phyloP scores from a whole-genome alignment of 768 basidiomycete genomes.

The Boletus rubroflammeus region DNA sequence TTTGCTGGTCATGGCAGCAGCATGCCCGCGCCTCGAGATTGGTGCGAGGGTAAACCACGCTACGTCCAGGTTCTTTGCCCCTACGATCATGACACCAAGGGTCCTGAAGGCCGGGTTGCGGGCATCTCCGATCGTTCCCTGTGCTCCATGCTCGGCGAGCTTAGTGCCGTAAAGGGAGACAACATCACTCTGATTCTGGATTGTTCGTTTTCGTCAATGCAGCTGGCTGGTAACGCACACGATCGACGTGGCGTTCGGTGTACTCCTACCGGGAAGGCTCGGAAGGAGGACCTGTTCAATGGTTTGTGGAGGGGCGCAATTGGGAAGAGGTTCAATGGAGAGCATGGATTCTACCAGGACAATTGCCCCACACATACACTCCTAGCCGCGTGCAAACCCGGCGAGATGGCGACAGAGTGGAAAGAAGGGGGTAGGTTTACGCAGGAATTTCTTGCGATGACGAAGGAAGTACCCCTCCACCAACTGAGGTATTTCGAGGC shows the following conservation, averaged over 20 bases:
- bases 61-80: conserved; percentile 60
- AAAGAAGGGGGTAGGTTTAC: conserved; percentile 66
- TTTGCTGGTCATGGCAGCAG: conserved; percentile 73
- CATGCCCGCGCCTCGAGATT: conserved; percentile 52
- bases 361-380: conserved; percentile 45
- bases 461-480: conserved; percentile 47
- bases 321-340: conserved; percentile 34
- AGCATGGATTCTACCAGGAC: conserved; percentile 44
- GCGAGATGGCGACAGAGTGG: conserved; percentile 54
- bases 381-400: conserved; percentile 54
- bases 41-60: conserved; percentile 46
- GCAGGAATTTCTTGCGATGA: conserved; percentile 46
- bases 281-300: conserved; percentile 49
- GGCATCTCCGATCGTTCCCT: conserved; percentile 70
- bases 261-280: conserved; percentile 56
- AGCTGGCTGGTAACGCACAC: conserved; percentile 37
- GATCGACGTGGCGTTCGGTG: conserved; percentile 52
- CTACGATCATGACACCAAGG: conserved; percentile 58
- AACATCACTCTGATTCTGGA: conserved; percentile 70
- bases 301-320: conserved; percentile 53
- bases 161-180: conserved; percentile 56
- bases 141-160: conserved; percentile 55
- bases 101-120: conserved; percentile 44
- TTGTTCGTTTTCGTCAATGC: conserved; percentile 52
- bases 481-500: conserved; percentile 48